phyloP scores from a whole-genome alignment of 2,329 filamentous ascomycete species.

The Cladosporium oxysporum region DNA sequence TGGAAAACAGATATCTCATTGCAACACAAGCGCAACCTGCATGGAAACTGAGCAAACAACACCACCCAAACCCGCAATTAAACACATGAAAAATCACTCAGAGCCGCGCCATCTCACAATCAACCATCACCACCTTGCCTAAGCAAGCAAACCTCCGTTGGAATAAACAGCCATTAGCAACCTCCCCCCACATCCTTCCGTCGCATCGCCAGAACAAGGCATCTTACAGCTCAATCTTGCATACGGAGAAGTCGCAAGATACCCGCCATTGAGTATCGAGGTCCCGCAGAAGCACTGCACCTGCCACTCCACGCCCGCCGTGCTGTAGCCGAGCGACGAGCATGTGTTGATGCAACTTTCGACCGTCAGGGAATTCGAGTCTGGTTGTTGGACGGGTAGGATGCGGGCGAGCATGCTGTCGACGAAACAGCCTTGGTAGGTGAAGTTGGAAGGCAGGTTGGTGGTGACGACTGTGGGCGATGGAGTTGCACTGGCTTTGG shows the following conservation, averaged over 20 bases:
- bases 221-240: not conserved
- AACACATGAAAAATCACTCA: too few relatives aligned
- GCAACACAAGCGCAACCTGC: too few relatives aligned
- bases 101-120: too few relatives aligned
- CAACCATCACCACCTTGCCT: not conserved
- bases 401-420: slow-evolving; percentile 29
- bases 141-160: not conserved
- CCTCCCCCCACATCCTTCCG: not conserved
- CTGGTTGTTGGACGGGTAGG: slow-evolving; percentile 20
- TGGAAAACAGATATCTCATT: too few relatives aligned
- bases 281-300: not conserved
- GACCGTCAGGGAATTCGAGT: slow-evolving; percentile 25
- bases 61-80: too few relatives aligned
- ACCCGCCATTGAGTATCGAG: not conserved
- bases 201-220: not conserved
- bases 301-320: slow-evolving; percentile 29
- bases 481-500: not conserved
- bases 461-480: not conserved
- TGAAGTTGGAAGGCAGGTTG: slow-evolving; percentile 23
- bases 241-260: not conserved
- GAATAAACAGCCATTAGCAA: not conserved
- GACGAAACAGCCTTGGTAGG: slow-evolving; percentile 31
- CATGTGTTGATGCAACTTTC: slow-evolving; percentile 34
- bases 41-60: too few relatives aligned
- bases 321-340: slow-evolving; percentile 32